Evolutionary conservation across 495 filamentous ascomycete species (phyloP).

Genomic region (Hypoxylon crocopeplum): DNA sequence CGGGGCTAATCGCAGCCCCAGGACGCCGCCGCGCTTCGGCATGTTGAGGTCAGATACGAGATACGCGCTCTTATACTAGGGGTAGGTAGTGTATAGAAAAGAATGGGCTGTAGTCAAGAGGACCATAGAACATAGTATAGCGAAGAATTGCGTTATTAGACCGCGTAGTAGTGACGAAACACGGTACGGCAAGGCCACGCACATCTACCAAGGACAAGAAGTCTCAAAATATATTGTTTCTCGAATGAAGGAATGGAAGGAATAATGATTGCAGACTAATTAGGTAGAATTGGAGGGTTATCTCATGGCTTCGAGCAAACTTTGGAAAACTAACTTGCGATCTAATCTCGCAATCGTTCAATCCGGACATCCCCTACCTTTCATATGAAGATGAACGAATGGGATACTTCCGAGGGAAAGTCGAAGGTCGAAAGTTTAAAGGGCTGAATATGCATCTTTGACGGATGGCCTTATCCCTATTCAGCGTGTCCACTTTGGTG

Average conservation of each 20-base stretch:
- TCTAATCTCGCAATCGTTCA: slow-evolving; percentile 8
- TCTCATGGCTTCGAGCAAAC: slow-evolving; percentile 17
- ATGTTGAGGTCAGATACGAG: slow-evolving; percentile 41
- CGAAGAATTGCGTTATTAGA: not conserved
- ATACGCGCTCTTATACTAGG: slow-evolving; percentile 1
- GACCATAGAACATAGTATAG: slow-evolving; percentile 1
- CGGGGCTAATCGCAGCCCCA: slow-evolving; percentile 52
- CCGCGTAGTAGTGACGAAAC: not conserved
- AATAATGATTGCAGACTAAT: not conserved
- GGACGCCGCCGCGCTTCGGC: slow-evolving; percentile 57
- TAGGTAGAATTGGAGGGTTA: slow-evolving; percentile 1
- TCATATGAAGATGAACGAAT: not conserved
- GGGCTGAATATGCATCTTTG: not conserved
- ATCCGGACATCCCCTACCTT: slow-evolving; percentile 28
- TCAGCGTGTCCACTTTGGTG: slow-evolving; percentile 13
- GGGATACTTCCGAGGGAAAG: slow-evolving; percentile 2
- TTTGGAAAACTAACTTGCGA: not conserved
- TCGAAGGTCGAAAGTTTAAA: slow-evolving; percentile 13
- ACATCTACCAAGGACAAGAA: slow-evolving; percentile 9
- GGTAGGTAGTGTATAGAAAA: slow-evolving; percentile 10
- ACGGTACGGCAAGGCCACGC: slow-evolving; percentile 7
- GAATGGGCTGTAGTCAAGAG: slow-evolving; percentile 10
- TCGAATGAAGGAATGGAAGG: slow-evolving; percentile 23
- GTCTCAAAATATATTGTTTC: too few relatives aligned
- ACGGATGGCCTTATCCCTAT: slow-evolving; percentile 7